Percentiles rank a stretch among this genome's conserved stretches.
These are phyloP conservation scores for Tulasnella sp. DNA, from an alignment of 768 basidiomycete genomes.

Conservation along the genomic window DNA sequence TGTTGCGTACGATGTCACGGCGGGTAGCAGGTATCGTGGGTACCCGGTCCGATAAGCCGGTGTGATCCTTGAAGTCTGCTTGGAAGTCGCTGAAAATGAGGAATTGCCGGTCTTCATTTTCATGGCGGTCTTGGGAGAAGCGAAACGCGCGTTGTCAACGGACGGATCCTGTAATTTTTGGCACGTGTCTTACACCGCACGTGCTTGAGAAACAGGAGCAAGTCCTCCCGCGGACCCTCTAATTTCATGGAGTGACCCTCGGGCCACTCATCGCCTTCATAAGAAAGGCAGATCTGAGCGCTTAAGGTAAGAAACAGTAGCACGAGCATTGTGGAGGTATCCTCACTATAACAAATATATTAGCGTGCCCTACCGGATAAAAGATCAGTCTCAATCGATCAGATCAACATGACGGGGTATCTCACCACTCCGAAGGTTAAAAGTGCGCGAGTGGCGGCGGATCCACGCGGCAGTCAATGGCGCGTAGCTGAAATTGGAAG, in stretches of 20 bases:
- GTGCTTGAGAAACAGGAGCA: neutral
- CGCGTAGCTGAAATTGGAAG: neutral
- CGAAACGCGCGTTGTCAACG: neutral
- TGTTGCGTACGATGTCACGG: neutral
- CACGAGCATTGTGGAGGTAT: neutral
- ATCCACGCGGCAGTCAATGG: neutral
- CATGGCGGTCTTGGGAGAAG: neutral
- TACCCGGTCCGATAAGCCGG: neutral
- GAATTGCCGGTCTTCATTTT: neutral
- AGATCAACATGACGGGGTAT: neutral
- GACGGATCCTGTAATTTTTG: too few species aligned
- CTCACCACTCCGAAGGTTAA: neutral
- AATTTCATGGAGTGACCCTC: neutral
- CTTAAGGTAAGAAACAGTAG: neutral
- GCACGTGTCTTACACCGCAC: neutral
- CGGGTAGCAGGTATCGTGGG: neutral
- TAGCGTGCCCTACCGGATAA: neutral
- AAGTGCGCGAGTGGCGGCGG: neutral
- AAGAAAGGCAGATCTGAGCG: neutral
- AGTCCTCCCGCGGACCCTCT: neutral
- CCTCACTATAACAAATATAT: neutral
- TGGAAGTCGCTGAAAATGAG: neutral
- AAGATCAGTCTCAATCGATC: neutral
- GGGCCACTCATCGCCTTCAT: neutral
- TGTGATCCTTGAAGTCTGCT: neutral